Evolutionary conservation across 345 rosid species (phyloP).

Genomic region (Linum usitatissimum): DNA sequence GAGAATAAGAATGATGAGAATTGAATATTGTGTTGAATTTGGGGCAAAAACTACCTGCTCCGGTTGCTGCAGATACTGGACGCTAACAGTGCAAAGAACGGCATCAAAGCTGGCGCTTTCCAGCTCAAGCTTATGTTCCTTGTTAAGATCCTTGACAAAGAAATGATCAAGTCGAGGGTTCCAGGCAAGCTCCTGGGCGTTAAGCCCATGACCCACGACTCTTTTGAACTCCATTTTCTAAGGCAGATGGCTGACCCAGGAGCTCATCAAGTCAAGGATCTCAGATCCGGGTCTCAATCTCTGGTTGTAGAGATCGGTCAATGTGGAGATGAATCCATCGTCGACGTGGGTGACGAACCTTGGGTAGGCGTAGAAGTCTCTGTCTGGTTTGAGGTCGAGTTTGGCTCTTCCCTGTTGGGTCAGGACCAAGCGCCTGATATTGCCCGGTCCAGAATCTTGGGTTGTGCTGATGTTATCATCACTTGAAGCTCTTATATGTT

Average conservation of each 20-base stretch:
- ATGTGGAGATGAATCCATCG: constrained; percentile 51
- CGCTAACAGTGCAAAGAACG: constrained; percentile 67
- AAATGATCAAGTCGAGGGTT: constrained; percentile 54
- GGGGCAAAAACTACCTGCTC: constrained; percentile 41
- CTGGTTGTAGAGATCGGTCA: constrained; percentile 56
- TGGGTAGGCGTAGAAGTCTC: constrained; percentile 65
- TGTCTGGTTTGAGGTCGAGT: constrained; percentile 43
- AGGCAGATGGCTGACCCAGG: constrained; percentile 89
- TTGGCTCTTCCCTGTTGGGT: constrained; percentile 54
- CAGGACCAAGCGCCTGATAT: constrained; percentile 56
- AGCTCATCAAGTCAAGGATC: constrained; percentile 81
- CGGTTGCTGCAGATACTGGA: constrained; percentile 80
- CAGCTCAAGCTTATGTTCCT: constrained; percentile 45
- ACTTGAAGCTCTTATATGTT: constrained; percentile 9
- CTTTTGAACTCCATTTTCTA: constrained; percentile 45
- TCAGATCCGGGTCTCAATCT: constrained; percentile 49
- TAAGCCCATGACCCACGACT: constrained; percentile 89
- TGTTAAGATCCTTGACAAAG: constrained; percentile 56
- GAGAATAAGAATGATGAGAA: not conserved
- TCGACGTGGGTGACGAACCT: constrained; percentile 83
- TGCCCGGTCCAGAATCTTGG: constrained; percentile 34
- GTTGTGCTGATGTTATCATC: constrained; percentile 18
- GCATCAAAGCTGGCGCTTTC: constrained; percentile 56
- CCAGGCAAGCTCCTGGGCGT: constrained; percentile 81
- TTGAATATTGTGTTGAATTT: not conserved